These are phyloP conservation scores for Ophiostoma piceae DNA, from an alignment of 2,329 filamentous ascomycete species.

Conservation along the genomic window DNA sequence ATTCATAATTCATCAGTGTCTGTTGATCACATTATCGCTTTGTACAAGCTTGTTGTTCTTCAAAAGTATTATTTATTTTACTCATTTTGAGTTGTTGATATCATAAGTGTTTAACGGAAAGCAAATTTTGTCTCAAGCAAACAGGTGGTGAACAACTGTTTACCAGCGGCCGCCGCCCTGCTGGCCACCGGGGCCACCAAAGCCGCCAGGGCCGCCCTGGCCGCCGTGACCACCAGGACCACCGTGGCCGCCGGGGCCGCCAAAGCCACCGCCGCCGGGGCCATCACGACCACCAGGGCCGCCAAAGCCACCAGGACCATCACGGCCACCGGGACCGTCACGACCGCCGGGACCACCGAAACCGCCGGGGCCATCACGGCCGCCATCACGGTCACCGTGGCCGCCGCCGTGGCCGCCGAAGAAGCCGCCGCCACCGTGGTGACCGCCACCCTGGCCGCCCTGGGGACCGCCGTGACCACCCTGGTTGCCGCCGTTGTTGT, in stretches of 20 bases:
- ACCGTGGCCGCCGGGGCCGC: background rate
- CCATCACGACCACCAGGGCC: background rate
- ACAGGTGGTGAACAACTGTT: background rate
- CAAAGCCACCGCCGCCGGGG: background rate
- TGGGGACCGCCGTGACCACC: background rate
- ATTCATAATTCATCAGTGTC: background rate
- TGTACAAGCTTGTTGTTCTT: background rate
- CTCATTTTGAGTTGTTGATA: slow-evolving; percentile 8
- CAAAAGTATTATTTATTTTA: background rate
- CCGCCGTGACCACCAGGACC: background rate
- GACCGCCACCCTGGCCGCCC: slow-evolving; percentile 6
- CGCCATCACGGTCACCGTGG: background rate
- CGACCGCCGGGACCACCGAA: slow-evolving; percentile 6
- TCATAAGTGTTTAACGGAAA: background rate
- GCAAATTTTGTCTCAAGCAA: background rate
- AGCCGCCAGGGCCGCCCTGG: slow-evolving; percentile 10
- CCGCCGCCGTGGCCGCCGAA: slow-evolving; percentile 8
- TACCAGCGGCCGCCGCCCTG: slow-evolving; percentile 18
- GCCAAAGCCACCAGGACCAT: background rate
- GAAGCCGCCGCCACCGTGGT: slow-evolving; percentile 4
- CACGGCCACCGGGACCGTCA: slow-evolving; percentile 1
- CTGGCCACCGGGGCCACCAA: slow-evolving; percentile 3
- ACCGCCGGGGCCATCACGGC: slow-evolving; percentile 13
- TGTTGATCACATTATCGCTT: background rate
- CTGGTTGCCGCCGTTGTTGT: background rate